Conservation (phyloP, 768 basidiomycete species). For the Agrocybe pediades region DNA sequence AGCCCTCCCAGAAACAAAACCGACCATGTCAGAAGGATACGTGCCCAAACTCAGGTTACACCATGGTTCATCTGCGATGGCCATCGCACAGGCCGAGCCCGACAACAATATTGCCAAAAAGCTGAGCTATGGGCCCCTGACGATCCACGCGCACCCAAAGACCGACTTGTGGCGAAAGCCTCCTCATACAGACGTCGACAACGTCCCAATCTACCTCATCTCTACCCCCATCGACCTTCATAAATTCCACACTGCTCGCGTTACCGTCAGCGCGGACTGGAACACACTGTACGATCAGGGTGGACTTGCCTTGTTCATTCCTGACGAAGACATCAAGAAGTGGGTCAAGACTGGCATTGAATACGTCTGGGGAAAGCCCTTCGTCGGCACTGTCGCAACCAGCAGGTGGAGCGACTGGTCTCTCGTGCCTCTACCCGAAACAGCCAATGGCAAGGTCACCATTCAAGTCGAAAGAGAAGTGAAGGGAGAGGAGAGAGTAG, state of each 20-base stretch:
- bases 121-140: constrained; percentile 24
- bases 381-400: constrained; percentile 30
- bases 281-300: constrained; percentile 33
- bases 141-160: constrained; percentile 26
- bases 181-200: constrained; percentile 30
- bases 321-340: constrained; percentile 32
- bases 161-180: constrained; percentile 37
- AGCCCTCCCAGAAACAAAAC: background rate
- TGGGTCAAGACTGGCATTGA: constrained; percentile 35
- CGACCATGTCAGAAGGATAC: constrained; percentile 4
- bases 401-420: constrained; percentile 34
- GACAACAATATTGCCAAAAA: constrained; percentile 17
- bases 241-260: constrained; percentile 30
- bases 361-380: constrained; percentile 29
- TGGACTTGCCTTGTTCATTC: constrained; percentile 31
- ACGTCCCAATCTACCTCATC: constrained; percentile 29
- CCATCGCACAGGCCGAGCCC: constrained; percentile 25
- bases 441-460: constrained; percentile 25
- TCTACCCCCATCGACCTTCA: constrained; percentile 29
- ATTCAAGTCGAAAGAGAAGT: constrained; percentile 30
- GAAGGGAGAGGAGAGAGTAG: constrained; percentile 28
- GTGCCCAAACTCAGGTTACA: constrained; percentile 29
- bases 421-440: constrained; percentile 26
- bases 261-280: constrained; percentile 30
- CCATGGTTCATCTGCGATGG: constrained; percentile 32